Percentiles rank a stretch among this genome's conserved stretches.
Evolutionary conservation across 148 eudicot genomes (phyloP).

Genomic region (Nyssa sinensis): DNA sequence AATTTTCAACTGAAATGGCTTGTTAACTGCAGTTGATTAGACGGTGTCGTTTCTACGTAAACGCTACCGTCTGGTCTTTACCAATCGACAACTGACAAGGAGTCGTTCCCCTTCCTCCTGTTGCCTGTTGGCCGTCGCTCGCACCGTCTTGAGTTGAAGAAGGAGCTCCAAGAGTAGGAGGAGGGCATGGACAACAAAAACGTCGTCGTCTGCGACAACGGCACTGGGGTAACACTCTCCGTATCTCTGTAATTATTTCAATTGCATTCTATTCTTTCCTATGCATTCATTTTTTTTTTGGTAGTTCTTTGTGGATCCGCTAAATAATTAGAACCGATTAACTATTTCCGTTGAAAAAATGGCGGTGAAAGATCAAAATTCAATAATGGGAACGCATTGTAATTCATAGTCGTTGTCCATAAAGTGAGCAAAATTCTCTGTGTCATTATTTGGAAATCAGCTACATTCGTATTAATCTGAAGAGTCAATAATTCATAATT

Average conservation of each 20-base stretch:
- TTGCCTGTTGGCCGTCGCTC: not conserved
- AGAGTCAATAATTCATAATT: no score
- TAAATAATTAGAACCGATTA: not conserved
- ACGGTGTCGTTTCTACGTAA: no score
- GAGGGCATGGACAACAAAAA: slow-evolving; percentile 69
- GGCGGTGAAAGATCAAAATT: no score
- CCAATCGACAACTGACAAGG: no score
- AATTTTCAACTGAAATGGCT: not conserved
- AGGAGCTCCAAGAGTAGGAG: not conserved
- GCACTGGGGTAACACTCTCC: slow-evolving; percentile 69
- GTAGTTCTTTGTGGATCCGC: not conserved
- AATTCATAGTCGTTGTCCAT: not conserved
- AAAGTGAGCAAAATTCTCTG: not conserved
- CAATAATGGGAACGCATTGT: no score
- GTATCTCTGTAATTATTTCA: not conserved
- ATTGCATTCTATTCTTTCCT: no score
- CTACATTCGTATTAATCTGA: not conserved
- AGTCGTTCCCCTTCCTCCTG: no score
- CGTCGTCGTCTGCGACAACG: slow-evolving; percentile 95
- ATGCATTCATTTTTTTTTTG: no score
- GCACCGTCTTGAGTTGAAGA: not conserved
- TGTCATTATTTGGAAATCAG: not conserved
- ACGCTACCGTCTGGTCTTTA: not conserved
- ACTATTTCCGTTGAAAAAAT: not conserved
- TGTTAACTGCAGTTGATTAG: no score